Percentiles rank a stretch among this genome's conserved stretches.
Evolutionary conservation across 2,329 filamentous ascomycete genomes (phyloP).

Genomic region (Clarireedia hainanense): DNA sequence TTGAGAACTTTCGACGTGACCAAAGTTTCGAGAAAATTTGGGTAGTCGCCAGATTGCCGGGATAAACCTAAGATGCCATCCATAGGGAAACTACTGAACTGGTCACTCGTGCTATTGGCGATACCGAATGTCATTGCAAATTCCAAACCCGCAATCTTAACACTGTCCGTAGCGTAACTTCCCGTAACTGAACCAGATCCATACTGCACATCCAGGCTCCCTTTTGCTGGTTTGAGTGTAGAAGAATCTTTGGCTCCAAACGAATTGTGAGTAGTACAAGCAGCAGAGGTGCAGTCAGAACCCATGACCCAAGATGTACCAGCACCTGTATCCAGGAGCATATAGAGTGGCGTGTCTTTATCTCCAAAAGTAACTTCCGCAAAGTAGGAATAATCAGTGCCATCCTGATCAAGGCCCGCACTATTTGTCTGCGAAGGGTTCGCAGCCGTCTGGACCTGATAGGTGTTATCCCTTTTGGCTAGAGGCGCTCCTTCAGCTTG

Average conservation of each 20-base stretch:
- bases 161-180: conserved; percentile 54
- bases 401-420: conserved; percentile 54
- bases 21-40: conserved; percentile 61
- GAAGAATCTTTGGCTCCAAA: conserved; percentile 61
- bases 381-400: conserved; percentile 60
- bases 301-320: conserved; percentile 81
- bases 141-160: conserved; percentile 58
- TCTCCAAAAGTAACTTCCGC: conserved; percentile 50
- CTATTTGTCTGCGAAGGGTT: conserved; percentile 40
- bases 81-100: conserved; percentile 74
- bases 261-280: conserved; percentile 62
- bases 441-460: conserved; percentile 17
- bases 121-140: conserved; percentile 64
- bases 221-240: conserved; percentile 45
- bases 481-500: conserved; percentile 7
- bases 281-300: conserved; percentile 53
- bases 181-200: conserved; percentile 71
- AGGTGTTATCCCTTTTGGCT: conserved; percentile 20
- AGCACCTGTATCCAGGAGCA: conserved; percentile 60
- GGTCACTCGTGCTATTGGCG: conserved; percentile 60
- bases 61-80: conserved; percentile 82
- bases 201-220: conserved; percentile 61
- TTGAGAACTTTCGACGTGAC: conserved; percentile 46
- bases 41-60: conserved; percentile 45
- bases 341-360: conserved; percentile 43